These are phyloP conservation scores for Ascosphaera pollenicola DNA, from an alignment of 2,329 filamentous ascomycete genomes.

Conservation along the genomic window DNA sequence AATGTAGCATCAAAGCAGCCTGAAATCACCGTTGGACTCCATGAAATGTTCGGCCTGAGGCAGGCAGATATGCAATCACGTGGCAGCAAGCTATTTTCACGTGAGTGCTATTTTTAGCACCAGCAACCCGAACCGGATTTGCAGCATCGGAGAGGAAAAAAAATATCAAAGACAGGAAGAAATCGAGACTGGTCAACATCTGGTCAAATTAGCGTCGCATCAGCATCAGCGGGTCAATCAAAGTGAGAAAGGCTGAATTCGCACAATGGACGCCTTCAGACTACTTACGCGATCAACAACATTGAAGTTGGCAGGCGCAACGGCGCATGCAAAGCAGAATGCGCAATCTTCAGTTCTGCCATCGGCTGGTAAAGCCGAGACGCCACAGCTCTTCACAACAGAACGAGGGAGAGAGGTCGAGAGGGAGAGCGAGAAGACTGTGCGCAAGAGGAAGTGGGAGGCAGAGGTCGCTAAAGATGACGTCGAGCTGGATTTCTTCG, in stretches of 20 bases:
- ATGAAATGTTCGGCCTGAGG: not conserved
- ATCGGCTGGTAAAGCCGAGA: constrained; percentile 18
- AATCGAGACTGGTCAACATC: too few species aligned
- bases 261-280: constrained; percentile 23
- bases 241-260: not conserved
- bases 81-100: not conserved
- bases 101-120: too few species aligned
- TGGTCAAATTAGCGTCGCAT: too few species aligned
- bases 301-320: constrained; percentile 12
- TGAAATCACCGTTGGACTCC: not conserved
- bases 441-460: constrained; percentile 18
- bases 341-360: constrained; percentile 11
- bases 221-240: too few species aligned
- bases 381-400: constrained; percentile 17
- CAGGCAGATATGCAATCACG: not conserved
- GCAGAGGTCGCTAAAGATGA: constrained; percentile 7
- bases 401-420: constrained; percentile 10
- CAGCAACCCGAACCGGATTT: not conserved
- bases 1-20: too few species aligned
- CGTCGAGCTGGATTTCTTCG: constrained; percentile 17
- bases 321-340: constrained; percentile 8
- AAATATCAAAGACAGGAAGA: not conserved
- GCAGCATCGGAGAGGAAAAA: not conserved
- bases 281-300: constrained; percentile 23
- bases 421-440: constrained; percentile 7